Evolutionary conservation across 2,329 filamentous ascomycete genomes (phyloP).

Genomic region (Phialophora chinensis): DNA sequence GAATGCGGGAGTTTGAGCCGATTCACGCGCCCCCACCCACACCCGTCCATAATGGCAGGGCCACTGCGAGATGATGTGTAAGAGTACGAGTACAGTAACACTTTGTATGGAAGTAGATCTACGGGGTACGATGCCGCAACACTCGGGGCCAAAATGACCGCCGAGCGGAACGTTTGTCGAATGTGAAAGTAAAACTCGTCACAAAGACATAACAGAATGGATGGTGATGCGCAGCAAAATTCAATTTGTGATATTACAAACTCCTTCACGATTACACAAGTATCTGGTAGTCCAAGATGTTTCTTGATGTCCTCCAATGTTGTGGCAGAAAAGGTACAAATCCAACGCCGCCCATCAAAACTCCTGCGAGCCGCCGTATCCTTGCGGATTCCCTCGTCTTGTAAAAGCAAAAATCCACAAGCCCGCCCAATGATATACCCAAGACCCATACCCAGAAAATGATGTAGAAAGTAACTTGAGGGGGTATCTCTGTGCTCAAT

Average conservation of each 20-base stretch:
- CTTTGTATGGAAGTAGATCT: no score
- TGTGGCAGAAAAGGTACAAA: not conserved
- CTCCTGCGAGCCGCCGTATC: slow-evolving; percentile 8
- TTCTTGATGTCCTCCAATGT: slow-evolving; percentile 5
- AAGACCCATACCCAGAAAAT: not conserved
- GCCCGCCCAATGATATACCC: not conserved
- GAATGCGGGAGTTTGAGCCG: not conserved
- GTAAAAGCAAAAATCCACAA: not conserved
- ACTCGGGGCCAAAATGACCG: not conserved
- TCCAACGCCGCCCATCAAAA: not conserved
- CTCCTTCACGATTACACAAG: not conserved
- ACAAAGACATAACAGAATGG: not conserved
- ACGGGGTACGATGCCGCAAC: not conserved
- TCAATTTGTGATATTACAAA: slow-evolving; percentile 14
- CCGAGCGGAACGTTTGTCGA: not conserved
- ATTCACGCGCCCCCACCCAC: not conserved
- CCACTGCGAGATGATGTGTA: not conserved
- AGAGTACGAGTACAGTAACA: no score
- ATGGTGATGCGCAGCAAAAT: not conserved
- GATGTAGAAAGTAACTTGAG: slow-evolving; percentile 6
- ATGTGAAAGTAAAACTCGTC: not conserved
- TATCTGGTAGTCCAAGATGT: slow-evolving; percentile 7
- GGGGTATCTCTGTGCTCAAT: slow-evolving; percentile 20
- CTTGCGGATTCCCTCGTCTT: slow-evolving; percentile 1
- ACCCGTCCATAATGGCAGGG: not conserved